phyloP scores from a whole-genome alignment of 768 basidiomycete genomes.

The Lyophyllum shimeji region DNA sequence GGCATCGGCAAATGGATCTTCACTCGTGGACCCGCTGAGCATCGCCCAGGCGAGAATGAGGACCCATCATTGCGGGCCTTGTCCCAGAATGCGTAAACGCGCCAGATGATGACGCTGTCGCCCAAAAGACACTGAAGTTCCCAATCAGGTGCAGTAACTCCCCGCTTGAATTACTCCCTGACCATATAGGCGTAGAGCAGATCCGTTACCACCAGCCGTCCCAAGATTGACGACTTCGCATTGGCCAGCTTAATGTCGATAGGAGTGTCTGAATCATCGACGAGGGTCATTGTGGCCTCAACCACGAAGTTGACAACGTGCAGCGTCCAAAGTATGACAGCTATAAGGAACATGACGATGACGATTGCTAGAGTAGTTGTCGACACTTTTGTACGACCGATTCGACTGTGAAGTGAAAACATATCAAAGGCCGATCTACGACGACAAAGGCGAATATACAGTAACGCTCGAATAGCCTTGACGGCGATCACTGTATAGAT shows the following conservation, averaged over 20 bases:
- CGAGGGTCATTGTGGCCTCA: constrained; percentile 3
- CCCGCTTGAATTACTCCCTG: too few species aligned
- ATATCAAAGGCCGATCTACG: neutral
- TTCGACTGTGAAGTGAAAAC: neutral
- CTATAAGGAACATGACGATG: neutral
- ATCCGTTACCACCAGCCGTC: constrained; percentile 3
- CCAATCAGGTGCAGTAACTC: neutral
- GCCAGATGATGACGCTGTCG: constrained; percentile 9
- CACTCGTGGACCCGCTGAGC: constrained; percentile 4
- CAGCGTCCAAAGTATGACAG: constrained; percentile 1
- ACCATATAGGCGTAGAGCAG: constrained; percentile 11
- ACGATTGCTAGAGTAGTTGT: constrained; percentile 1
- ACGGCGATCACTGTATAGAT: constrained; percentile 4
- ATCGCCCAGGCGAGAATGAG: constrained; percentile 4
- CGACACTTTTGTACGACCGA: constrained; percentile 2
- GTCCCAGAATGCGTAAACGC: constrained; percentile 5
- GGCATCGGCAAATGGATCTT: neutral
- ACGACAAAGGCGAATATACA: neutral
- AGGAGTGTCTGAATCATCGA: constrained; percentile 1
- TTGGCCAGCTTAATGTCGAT: neutral
- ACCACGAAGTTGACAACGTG: constrained; percentile 9
- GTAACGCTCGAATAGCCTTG: constrained; percentile 4
- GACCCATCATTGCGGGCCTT: neutral
- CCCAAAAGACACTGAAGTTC: constrained; percentile 2
- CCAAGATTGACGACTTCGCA: neutral